phyloP scores from a whole-genome alignment of 2,329 filamentous ascomycete species.

The Fusarium udum region DNA sequence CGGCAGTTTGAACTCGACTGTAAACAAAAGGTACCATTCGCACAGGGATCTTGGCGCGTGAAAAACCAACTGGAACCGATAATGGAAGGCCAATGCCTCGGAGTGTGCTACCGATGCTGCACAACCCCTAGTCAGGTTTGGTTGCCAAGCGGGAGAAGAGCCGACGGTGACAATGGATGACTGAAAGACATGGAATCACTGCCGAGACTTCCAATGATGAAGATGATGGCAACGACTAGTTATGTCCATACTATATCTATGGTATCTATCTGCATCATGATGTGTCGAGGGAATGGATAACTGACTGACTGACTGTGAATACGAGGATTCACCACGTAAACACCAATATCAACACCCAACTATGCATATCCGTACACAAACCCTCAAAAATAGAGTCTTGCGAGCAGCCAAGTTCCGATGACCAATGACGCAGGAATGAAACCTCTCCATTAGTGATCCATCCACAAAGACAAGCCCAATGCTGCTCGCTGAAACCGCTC shows the following conservation, averaged over 20 bases:
- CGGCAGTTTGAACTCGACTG: neutral
- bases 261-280: neutral
- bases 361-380: constrained; percentile 3
- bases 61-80: neutral
- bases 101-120: constrained; percentile 13
- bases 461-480: constrained; percentile 25
- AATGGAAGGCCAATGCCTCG: constrained; percentile 4
- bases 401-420: constrained; percentile 14
- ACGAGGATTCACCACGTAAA: constrained; percentile 15
- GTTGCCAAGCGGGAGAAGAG: constrained; percentile 26
- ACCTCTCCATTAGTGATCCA: constrained; percentile 19
- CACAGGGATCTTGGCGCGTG: constrained; percentile 2
- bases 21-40: neutral
- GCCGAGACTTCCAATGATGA: neutral
- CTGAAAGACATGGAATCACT: neutral
- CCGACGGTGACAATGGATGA: constrained; percentile 7
- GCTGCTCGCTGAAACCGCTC: constrained; percentile 33
- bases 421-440: constrained; percentile 40
- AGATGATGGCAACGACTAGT: neutral
- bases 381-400: constrained; percentile 20
- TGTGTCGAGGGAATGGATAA: neutral
- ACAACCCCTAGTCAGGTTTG: constrained; percentile 14
- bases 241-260: neutral
- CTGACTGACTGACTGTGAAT: neutral
- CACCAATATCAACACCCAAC: constrained; percentile 11